A percentile compares a stretch with the other conserved stretches of the same genome.
phyloP scores from a whole-genome alignment of 139 green algal genomes.

The Closterium sp. region DNA sequence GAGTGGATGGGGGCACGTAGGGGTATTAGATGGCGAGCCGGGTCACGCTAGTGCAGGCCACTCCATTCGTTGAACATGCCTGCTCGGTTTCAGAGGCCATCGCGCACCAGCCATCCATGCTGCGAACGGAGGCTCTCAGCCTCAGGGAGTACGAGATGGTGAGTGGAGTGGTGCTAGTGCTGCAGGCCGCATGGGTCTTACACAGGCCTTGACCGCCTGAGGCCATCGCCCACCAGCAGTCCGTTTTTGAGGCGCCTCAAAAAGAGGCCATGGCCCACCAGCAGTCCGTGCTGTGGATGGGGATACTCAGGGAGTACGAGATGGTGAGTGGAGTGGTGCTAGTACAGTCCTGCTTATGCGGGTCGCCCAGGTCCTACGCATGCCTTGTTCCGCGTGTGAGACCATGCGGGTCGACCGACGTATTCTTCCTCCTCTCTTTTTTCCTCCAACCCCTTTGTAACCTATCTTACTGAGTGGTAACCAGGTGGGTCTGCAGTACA shows the following conservation, averaged over 20 bases:
- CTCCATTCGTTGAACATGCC: not conserved
- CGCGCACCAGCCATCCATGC: no score
- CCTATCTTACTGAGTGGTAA: not conserved
- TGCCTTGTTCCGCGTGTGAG: not conserved
- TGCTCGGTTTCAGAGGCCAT: not conserved
- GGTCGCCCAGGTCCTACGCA: no score
- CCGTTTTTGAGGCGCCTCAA: no score
- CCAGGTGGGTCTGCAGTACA: conserved; percentile 74
- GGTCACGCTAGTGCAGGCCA: not conserved
- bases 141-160: no score
- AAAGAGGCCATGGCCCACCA: no score
- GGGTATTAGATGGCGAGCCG: not conserved
- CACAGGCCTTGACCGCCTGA: no score
- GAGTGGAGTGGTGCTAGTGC: not conserved
- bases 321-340: not conserved
- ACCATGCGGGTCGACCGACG: not conserved
- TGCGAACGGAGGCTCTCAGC: no score
- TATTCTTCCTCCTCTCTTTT: no score
- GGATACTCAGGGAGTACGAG: no score
- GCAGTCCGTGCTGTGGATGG: no score
- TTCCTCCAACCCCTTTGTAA: not conserved
- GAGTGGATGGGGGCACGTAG: not conserved
- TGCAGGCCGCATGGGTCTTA: not conserved
- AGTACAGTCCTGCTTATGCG: not conserved
- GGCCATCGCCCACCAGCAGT: no score